Base-by-base conservation (phyloP, 352 stramenopile species). In the Phytophthora macrochlamydospora region DNA sequence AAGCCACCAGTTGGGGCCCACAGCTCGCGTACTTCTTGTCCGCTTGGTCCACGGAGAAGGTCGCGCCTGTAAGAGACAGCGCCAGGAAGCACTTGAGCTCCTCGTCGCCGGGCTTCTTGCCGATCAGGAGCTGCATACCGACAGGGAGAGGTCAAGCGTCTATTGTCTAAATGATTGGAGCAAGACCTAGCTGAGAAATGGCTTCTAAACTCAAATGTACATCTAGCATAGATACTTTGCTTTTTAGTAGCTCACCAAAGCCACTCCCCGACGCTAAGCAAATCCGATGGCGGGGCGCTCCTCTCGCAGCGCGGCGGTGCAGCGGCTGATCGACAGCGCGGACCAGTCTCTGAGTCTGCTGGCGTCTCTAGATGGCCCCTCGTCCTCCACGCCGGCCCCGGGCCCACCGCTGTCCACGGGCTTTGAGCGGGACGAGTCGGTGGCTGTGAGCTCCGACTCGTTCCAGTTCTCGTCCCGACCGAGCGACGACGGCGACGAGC, bases 11-110 rank as follows among this genome's bases (percentile, higher is more conserved):
- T 70, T 92, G 83, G 33, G 80, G 81, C 24, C 83, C 78, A 57
- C 70, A 87, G 53, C 69, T 79, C 48, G 71, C 68, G 63, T 87
- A 85, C 67, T 83, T 89, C 46, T 80, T 77, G 69, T 90, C 78
- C 8, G 75, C 78, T 24, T 59, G n/a, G 24, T 73, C 83, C 13
- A 92, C 75, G 8, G 76, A 58, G 66, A 87, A 93, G 13, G 59
- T 49, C 13, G 77, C 69, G 51, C 62, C 62, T 2, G 81, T 89
- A 49, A 78, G 54, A 6, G 80, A 78, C 48, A 93, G 61, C 43
- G 80, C 70, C 56, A 92, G 62, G 69, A 93, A 90, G 67, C 87
- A 95, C 72, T 95, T 95, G 76, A 92, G 82, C 74, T 92, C 87
- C 62, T 91, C 85, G 59, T 78, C 59, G 65, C 81, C 74, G 11